A percentile compares a stretch with the other conserved stretches of the same genome.
Conservation (phyloP, 1,284 basidiomycete species). For the Cryptococcus floricola region DNA sequence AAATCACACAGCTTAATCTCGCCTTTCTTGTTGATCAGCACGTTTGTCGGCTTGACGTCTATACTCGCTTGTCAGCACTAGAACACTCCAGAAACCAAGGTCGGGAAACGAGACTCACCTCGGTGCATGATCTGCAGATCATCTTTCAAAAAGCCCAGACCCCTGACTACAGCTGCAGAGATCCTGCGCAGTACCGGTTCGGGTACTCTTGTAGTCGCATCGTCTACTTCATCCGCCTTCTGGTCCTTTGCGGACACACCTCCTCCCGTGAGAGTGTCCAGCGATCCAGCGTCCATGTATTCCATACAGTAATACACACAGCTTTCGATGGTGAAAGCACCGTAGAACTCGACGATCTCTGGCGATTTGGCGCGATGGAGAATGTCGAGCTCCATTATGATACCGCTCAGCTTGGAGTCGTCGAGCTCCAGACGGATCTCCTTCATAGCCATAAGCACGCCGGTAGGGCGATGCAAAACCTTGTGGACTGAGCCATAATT, state of each 20-base stretch:
- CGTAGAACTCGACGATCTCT: slow-evolving; percentile 96
- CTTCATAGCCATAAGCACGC: slow-evolving; percentile 99
- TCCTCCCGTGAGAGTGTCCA: slow-evolving; percentile 74
- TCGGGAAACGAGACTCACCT: slow-evolving; percentile 53
- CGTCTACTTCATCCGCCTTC: slow-evolving; percentile 19
- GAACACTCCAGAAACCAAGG: not conserved
- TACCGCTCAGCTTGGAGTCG: slow-evolving; percentile 86
- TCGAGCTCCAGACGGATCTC: slow-evolving; percentile 98
- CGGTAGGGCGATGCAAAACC: slow-evolving; percentile 88
- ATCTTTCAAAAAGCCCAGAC: slow-evolving; percentile 93
- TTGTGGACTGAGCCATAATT: slow-evolving; percentile 98
- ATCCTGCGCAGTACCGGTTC: slow-evolving; percentile 84
- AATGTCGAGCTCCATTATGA: slow-evolving; percentile 98
- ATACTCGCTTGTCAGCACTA: not conserved
- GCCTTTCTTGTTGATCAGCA: slow-evolving; percentile 84
- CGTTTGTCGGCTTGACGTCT: slow-evolving; percentile 92
- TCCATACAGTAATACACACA: slow-evolving; percentile 99
- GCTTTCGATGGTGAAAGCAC: slow-evolving; percentile 97
- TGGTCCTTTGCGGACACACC: slow-evolving; percentile 37
- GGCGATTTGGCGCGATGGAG: slow-evolving; percentile 87
- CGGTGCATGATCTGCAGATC: slow-evolving; percentile 95
- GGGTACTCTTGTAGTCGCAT: slow-evolving; percentile 58
- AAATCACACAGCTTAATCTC: slow-evolving; percentile 96
- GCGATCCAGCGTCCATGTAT: slow-evolving; percentile 93
- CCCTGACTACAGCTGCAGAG: slow-evolving; percentile 77